These are phyloP conservation scores for Ramularia endophylla DNA, from an alignment of 2,329 filamentous ascomycete genomes.

Conservation along the genomic window DNA sequence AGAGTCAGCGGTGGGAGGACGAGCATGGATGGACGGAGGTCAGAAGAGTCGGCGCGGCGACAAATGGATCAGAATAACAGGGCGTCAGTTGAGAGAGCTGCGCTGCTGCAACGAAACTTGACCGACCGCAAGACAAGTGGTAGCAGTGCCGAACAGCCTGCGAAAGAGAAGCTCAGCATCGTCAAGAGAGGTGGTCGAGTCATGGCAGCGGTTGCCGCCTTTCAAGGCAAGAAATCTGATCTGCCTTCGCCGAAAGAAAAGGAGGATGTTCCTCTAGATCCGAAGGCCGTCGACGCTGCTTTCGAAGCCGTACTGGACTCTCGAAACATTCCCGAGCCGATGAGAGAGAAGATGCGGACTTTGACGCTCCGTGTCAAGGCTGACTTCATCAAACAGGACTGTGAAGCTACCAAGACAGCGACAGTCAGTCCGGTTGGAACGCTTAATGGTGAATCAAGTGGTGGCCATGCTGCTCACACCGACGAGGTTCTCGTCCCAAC, in stretches of 20 bases:
- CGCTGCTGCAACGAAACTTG: constrained; percentile 19
- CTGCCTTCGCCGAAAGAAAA: constrained; percentile 28
- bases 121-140: constrained; percentile 33
- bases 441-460: constrained; percentile 33
- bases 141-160: constrained; percentile 29
- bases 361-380: constrained; percentile 87
- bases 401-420: constrained; percentile 49
- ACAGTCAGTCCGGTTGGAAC: constrained; percentile 49
- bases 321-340: constrained; percentile 87
- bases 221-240: constrained; percentile 49
- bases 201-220: constrained; percentile 58
- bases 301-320: constrained; percentile 66
- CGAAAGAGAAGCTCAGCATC: constrained; percentile 27
- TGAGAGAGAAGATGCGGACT: constrained; percentile 90
- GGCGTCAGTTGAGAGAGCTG: constrained; percentile 19
- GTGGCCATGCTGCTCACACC: constrained; percentile 13
- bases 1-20: constrained; percentile 22
- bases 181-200: constrained; percentile 50
- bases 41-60: constrained; percentile 20
- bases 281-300: constrained; percentile 54
- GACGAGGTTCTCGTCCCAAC: constrained; percentile 25
- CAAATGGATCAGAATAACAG: constrained; percentile 11
- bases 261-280: constrained; percentile 44
- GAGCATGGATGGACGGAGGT: constrained; percentile 23
- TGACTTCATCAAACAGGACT: constrained; percentile 89